Evolutionary conservation across 805 yeast genomes (phyloP), one percentile per base, ranked within the genome.

Genomic region (Hanseniaspora mollemarum): DNA sequence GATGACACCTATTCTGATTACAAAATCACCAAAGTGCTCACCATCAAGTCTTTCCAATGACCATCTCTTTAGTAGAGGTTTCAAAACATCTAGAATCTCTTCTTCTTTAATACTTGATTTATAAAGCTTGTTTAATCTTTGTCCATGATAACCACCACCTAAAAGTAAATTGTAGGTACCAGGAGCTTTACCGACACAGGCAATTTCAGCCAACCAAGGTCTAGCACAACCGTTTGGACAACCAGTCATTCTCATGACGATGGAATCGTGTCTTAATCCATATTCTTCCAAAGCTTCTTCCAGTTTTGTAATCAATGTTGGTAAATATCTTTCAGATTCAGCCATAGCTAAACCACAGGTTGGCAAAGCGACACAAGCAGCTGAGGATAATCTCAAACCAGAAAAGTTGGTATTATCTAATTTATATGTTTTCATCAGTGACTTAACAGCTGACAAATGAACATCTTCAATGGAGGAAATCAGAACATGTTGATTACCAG

Each of bases 291-390:
- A 72, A 19, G 87, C 79, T n/a, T 71, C 76, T 67, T 90, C 97
- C 54, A 90, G 70, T 68, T 87, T 86, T 55, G 81, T 67, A 58
- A 90, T 77, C 59, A 90, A 74, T 45, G 74, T 81, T 8, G 97
- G 97, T 60, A 90, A 73, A 53, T 69, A 72, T 64, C 97, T 80
- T 71, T 90, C 97, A 51, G 94, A 83, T 70, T 90, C 97, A 31
- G 97, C 97, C 96, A 90, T 87, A 18, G 97, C 97, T 62, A 90
- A 76, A 58, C 97, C 97, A 78, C 97, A 90, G 1, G 97, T 90
- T 58, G 97, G 97, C 77, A 90, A 81, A 1, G 96, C 96, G 53
- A 90, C 97, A 77, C 97, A 90, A 0, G 97, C 94, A 24, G 95
- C 87, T 7, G 96, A 86, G 9, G 95, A 82, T 53, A 87, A 74